A percentile compares a stretch with the other conserved stretches of the same genome.
These are phyloP conservation scores for Metschnikowia kofuensis DNA, from an alignment of 805 yeast species.

Conservation along the genomic window DNA sequence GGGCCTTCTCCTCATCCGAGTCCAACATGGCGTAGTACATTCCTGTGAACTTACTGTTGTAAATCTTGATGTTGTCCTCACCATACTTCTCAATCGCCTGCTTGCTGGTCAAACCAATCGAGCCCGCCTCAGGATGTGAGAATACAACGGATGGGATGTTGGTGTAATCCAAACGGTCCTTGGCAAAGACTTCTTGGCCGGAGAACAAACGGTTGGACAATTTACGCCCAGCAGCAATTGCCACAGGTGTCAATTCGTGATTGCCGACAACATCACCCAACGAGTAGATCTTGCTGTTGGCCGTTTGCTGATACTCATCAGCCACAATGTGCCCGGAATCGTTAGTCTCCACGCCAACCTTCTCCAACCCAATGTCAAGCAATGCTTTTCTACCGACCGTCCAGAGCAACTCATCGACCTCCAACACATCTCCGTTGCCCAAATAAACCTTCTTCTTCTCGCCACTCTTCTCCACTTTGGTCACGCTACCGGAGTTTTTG, in stretches of 20 bases:
- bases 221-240: constrained; percentile 97
- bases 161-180: constrained; percentile 78
- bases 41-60: constrained; percentile 78
- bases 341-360: constrained; percentile 67
- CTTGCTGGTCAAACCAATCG: constrained; percentile 81
- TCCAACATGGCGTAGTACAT: constrained; percentile 90
- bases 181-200: constrained; percentile 67
- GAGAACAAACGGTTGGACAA: constrained; percentile 83
- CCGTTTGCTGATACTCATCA: constrained; percentile 86
- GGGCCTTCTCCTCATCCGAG: constrained; percentile 64
- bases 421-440: constrained; percentile 36
- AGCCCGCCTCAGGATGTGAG: constrained; percentile 96
- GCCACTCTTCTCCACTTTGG: constrained; percentile 33
- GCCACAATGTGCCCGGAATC: constrained; percentile 62
- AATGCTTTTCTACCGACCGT: constrained; percentile 88
- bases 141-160: constrained; percentile 96
- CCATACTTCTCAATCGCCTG: constrained; percentile 81
- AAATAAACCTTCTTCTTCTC: constrained; percentile 37
- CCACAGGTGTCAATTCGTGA: constrained; percentile 95
- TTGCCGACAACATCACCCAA: constrained; percentile 94
- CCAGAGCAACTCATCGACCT: constrained; percentile 85
- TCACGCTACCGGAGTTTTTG: constrained; percentile 52
- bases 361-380: constrained; percentile 70
- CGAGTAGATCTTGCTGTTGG: constrained; percentile 68
- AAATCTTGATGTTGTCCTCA: constrained; percentile 71